Evolutionary conservation across 139 green algal species (phyloP).

Genomic region (Chlamydomonas asymmetrica): DNA sequence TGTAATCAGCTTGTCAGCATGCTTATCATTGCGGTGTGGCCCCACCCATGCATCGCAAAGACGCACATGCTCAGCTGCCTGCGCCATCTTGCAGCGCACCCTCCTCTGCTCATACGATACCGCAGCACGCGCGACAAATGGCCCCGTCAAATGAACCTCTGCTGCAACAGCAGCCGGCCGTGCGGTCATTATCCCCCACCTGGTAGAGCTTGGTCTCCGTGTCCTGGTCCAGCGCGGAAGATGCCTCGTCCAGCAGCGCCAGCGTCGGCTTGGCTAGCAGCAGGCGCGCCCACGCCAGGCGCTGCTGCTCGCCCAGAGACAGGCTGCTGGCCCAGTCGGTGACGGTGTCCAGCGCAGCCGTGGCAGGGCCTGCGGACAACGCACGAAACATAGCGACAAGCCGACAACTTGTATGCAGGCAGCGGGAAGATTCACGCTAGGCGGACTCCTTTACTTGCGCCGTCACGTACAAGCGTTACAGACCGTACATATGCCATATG

Average conservation of each 20-base stretch:
- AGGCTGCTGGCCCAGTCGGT: conserved; percentile 87
- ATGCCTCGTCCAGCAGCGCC: conserved; percentile 95
- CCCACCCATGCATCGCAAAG: too few relatives aligned
- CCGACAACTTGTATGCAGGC: too few relatives aligned
- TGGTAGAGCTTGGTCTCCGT: conserved; percentile 89
- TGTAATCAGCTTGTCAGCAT: too few relatives aligned
- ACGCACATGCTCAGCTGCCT: background rate
- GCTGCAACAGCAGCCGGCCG: background rate
- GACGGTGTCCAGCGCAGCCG: conserved; percentile 59
- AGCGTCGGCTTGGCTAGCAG: conserved; percentile 77
- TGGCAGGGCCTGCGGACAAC: background rate
- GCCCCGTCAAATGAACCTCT: too few relatives aligned
- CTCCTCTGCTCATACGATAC: background rate
- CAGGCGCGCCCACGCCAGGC: conserved; percentile 92
- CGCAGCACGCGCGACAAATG: background rate
- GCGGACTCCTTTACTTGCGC: too few relatives aligned
- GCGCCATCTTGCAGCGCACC: background rate
- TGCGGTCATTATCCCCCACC: conserved; percentile 27
- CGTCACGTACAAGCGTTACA: too few relatives aligned
- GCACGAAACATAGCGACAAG: too few relatives aligned
- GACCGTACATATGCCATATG: too few relatives aligned
- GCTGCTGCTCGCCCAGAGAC: conserved; percentile 96
- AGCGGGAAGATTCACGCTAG: too few relatives aligned
- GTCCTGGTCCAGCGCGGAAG: conserved; percentile 82
- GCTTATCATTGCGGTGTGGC: too few relatives aligned